Evolutionary conservation across 2,329 filamentous ascomycete genomes (phyloP).

Genomic region (Talaromyces sp.): DNA sequence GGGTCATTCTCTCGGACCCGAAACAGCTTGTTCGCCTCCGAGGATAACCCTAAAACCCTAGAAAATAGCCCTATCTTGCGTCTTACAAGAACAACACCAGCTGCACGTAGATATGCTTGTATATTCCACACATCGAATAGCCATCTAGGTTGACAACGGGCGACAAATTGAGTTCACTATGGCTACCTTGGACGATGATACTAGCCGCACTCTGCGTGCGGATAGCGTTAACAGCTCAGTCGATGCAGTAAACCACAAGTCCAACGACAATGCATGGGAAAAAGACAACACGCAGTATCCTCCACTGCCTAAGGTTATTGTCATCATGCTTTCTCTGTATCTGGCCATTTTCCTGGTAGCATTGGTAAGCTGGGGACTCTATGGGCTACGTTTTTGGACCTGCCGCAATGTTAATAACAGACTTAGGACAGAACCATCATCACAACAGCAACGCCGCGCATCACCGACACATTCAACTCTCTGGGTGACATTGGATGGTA

Average conservation of each 20-base stretch:
- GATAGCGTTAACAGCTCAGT: not conserved
- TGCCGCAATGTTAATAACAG: not conserved
- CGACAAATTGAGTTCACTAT: not conserved
- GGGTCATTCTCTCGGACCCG: not conserved
- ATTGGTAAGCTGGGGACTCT: not conserved
- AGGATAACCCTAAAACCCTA: not conserved
- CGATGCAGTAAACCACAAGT: not conserved
- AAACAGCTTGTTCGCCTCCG: not conserved
- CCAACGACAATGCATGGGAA: not conserved
- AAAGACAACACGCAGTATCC: not conserved
- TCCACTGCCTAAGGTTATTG: not conserved
- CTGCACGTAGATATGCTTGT: not conserved
- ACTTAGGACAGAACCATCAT: not conserved
- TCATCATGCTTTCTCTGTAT: not conserved
- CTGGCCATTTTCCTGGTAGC: not conserved
- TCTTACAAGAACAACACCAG: not conserved
- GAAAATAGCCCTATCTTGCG: not conserved
- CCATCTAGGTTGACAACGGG: not conserved
- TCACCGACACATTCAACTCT: conserved; percentile 30
- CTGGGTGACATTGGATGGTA: conserved; percentile 37
- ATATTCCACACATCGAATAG: no score
- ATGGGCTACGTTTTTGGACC: not conserved
- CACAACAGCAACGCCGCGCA: conserved; percentile 16
- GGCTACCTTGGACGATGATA: not conserved
- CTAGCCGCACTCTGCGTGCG: not conserved